phyloP scores from a whole-genome alignment of 1,284 basidiomycete species.

The Rhodofomes roseus region DNA sequence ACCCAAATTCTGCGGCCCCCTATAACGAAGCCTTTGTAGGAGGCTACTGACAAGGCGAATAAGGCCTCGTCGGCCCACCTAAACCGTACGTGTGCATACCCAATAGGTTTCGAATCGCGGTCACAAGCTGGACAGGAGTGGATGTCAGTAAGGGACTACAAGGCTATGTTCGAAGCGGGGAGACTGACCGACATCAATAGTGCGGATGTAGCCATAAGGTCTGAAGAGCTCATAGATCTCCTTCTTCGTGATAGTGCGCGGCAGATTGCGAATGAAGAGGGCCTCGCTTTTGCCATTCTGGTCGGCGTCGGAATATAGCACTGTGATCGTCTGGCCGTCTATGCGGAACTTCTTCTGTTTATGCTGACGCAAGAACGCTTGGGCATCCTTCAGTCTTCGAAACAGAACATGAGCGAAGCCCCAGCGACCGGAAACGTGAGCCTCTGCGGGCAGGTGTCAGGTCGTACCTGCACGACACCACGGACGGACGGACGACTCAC shows the following conservation, averaged over 20 bases:
- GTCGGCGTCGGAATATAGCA: not conserved
- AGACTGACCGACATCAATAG: not conserved
- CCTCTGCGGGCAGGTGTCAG: not conserved
- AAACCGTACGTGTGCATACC: conserved; percentile 9
- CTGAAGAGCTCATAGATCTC: not conserved
- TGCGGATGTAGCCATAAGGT: not conserved
- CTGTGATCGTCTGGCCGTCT: too few relatives aligned
- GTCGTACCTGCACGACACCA: too few relatives aligned
- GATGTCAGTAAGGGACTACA: not conserved
- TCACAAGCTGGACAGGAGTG: not conserved
- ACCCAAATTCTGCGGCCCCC: conserved; percentile 1
- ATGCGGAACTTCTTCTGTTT: not conserved
- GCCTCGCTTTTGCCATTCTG: not conserved
- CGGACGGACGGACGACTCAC: not conserved
- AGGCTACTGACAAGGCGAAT: not conserved
- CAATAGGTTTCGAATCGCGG: not conserved
- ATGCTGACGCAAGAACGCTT: not conserved
- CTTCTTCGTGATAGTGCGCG: conserved; percentile 1
- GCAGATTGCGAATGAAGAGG: conserved; percentile 10
- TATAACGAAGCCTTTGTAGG: not conserved
- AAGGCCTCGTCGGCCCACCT: conserved; percentile 2
- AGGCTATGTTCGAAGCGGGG: not conserved
- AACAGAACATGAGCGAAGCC: not conserved
- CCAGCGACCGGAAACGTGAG: not conserved
- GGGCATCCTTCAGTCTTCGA: not conserved